phyloP scores from a whole-genome alignment of 1,284 basidiomycete species.

The Ustilago cynodontis region DNA sequence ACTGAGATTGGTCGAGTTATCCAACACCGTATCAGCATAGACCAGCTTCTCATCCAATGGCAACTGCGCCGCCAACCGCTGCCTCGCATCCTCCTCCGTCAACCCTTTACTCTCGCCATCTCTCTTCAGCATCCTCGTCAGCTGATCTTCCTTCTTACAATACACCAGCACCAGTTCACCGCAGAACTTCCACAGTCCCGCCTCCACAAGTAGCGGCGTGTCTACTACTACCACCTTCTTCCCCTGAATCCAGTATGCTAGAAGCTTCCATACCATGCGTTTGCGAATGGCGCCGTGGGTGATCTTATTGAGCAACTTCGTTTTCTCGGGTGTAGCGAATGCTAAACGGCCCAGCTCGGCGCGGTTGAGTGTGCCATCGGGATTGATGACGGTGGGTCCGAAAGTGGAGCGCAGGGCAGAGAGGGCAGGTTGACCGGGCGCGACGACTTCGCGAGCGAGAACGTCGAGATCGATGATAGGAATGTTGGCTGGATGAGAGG shows the following conservation, averaged over 20 bases:
- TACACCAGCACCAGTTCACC: conserved; percentile 88
- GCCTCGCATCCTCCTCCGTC: conserved; percentile 74
- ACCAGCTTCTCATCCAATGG: conserved; percentile 82
- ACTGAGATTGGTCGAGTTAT: conserved; percentile 82
- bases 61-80: conserved; percentile 84
- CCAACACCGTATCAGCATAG: conserved; percentile 87
- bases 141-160: conserved; percentile 70
- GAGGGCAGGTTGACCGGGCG: conserved; percentile 84
- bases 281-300: conserved; percentile 88
- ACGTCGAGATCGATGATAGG: conserved; percentile 93
- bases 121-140: conserved; percentile 62
- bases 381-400: conserved; percentile 78
- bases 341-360: conserved; percentile 86
- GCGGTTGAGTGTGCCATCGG: conserved; percentile 82
- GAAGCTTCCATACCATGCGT: conserved; percentile 79
- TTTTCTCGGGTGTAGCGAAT: conserved; percentile 77
- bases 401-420: conserved; percentile 79
- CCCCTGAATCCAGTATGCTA: conserved; percentile 82
- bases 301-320: conserved; percentile 83
- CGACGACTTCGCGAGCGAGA: conserved; percentile 87
- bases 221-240: conserved; percentile 86
- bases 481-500: conserved; percentile 74
- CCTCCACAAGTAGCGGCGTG: conserved; percentile 93
- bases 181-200: conserved; percentile 86
- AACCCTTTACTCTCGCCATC: conserved; percentile 70